Evolutionary conservation across 179 eudicot species (phyloP), one percentile per base, ranked within the genome.

Genomic region (Silene coronaria): DNA sequence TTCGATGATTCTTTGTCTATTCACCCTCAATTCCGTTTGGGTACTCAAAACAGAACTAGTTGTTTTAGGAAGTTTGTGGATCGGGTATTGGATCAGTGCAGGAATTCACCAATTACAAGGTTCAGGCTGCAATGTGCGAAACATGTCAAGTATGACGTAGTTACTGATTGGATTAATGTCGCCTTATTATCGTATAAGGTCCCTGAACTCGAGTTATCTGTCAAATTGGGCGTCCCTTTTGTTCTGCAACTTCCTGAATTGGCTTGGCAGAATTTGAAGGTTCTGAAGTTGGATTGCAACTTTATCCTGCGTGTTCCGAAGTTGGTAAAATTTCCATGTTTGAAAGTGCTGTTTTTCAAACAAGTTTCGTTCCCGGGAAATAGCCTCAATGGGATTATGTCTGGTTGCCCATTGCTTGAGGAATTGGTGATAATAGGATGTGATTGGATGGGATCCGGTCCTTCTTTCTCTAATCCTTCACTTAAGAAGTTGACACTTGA

Each of bases 331-430:
- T 79, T 79, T 64, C 79, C 79, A 4, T 34, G 61, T 21, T 71
- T 79, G 30, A 75, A 70, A 63, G 34, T 79, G 10, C 67, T 75
- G 4, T 36, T 62, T 16, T 71, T 75, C 3, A 42, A 70, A 66
- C 75, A 62, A n/a, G 60, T 79, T 36, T 30, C 5, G 7, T 76
- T 79, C 66, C 14, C 23, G 10, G 45, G 9, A 23, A 38, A 7
- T n/a, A 55, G 68, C 60, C 74, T 79, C 4, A 79, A 63, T 36
- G 70, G 26, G 26, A 70, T 75, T 36, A 19, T 79, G 58, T 9
- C 0, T 23, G 27, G 62, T 23, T 80, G 82, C 53, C 82, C 82
- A 45, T 22, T 80, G 48, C 82, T 80, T 5, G 76, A 80, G 69
- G 82, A 80, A 45, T 70, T 80, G 57, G 67, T 21, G 17, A 65